Conservation (phyloP, 2,329 filamentous ascomycete genomes). For the Orbilia oligospora region DNA sequence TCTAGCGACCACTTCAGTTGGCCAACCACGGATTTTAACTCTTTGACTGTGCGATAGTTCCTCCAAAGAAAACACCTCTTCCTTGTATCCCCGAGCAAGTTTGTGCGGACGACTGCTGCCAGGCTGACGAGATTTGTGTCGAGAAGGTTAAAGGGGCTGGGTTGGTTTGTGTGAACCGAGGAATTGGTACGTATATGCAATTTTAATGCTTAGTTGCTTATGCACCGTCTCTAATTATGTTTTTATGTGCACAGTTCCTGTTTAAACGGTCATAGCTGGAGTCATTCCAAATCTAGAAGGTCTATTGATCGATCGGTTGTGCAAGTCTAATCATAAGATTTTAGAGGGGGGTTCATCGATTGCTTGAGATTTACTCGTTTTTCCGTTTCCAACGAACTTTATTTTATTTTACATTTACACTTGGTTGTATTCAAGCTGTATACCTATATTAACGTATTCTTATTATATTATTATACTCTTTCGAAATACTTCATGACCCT, state of each 20-base stretch:
- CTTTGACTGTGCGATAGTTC: background rate
- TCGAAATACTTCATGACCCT: too few species aligned
- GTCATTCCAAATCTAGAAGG: too few species aligned
- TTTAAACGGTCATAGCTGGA: background rate
- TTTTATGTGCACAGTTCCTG: conserved; percentile 3
- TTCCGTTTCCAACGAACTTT: too few species aligned
- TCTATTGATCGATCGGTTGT: too few species aligned
- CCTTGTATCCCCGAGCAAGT: conserved; percentile 17
- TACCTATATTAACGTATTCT: too few species aligned
- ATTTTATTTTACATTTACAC: too few species aligned
- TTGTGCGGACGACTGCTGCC: conserved; percentile 17
- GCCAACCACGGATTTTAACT: too few species aligned
- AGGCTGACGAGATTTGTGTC: conserved; percentile 19
- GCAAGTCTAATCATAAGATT: too few species aligned
- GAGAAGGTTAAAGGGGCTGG: conserved; percentile 13
- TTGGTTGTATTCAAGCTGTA: too few species aligned
- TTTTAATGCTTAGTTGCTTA: background rate
- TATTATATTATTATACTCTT: too few species aligned
- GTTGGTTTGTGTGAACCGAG: conserved; percentile 24
- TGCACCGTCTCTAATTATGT: background rate
- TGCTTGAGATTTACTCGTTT: too few species aligned
- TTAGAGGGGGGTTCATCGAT: too few species aligned
- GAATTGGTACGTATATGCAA: conserved; percentile 6
- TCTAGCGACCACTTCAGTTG: background rate
- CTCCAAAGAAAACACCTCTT: background rate